These are phyloP conservation scores for Erodium moschatum DNA, from an alignment of 441 rosid genomes.

Conservation along the genomic window DNA sequence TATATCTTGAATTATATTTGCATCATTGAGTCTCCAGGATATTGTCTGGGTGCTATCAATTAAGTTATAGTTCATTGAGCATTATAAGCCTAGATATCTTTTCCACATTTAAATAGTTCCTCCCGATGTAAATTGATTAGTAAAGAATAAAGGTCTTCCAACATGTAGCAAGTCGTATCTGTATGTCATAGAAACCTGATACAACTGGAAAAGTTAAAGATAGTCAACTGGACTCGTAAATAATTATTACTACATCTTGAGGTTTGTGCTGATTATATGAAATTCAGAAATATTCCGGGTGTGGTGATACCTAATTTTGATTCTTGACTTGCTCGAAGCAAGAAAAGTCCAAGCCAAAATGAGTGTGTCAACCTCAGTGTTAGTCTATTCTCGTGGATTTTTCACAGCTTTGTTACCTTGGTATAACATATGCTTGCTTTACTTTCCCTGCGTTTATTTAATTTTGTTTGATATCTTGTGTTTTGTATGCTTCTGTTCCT, in stretches of 20 bases:
- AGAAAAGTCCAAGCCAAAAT: neutral
- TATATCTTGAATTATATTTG: neutral
- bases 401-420: neutral
- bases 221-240: neutral
- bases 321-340: neutral
- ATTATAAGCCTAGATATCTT: neutral
- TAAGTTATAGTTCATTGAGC: neutral
- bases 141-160: neutral
- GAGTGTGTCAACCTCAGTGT: neutral
- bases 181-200: neutral
- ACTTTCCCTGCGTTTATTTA: neutral
- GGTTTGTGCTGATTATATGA: neutral
- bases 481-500: constrained; percentile 4
- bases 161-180: neutral
- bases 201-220: neutral
- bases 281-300: neutral
- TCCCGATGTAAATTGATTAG: neutral
- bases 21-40: neutral
- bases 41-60: neutral
- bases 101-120: neutral
- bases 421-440: neutral
- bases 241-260: neutral
- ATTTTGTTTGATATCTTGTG: neutral
- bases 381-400: neutral
- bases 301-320: neutral